Evolutionary conservation across 75 land plant species (phyloP).

Genomic region (Azolla pinnata): DNA sequence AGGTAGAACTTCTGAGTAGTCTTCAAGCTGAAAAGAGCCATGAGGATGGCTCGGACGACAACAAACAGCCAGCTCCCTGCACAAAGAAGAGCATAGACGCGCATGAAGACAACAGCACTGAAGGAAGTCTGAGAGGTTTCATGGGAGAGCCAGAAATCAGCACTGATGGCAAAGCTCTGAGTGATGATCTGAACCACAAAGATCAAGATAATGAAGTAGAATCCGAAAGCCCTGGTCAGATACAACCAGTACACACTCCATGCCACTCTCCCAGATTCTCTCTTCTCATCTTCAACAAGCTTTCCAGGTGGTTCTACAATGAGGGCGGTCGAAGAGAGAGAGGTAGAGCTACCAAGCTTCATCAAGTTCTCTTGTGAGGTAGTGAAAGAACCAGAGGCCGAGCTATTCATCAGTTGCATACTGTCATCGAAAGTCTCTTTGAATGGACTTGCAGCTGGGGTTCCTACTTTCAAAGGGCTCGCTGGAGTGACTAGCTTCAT

Average conservation of each 20-base stretch:
- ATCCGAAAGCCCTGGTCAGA: slow-evolving; percentile 26
- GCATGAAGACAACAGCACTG: slow-evolving; percentile 13
- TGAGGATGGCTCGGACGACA: slow-evolving; percentile 13
- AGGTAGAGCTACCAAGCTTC: background rate
- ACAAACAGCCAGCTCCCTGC: slow-evolving; percentile 20
- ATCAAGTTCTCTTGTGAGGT: slow-evolving; percentile 5
- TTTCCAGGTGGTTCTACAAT: background rate
- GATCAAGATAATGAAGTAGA: slow-evolving; percentile 14
- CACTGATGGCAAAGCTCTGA: slow-evolving; percentile 16
- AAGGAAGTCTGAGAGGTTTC: slow-evolving; percentile 15
- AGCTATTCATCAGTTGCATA: background rate
- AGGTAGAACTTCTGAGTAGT: slow-evolving; percentile 32
- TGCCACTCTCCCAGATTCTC: slow-evolving; percentile 26
- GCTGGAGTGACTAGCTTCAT: slow-evolving; percentile 1
- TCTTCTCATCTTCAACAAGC: slow-evolving; percentile 28
- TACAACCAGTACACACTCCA: slow-evolving; percentile 29
- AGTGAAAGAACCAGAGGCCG: slow-evolving; percentile 1
- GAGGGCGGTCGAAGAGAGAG: background rate
- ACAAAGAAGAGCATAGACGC: slow-evolving; percentile 20
- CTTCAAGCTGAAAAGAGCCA: slow-evolving; percentile 19
- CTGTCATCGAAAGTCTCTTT: slow-evolving; percentile 2
- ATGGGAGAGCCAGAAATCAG: slow-evolving; percentile 34
- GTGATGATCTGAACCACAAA: slow-evolving; percentile 17
- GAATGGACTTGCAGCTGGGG: background rate
- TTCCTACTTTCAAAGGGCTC: slow-evolving; percentile 6